Base-by-base conservation (phyloP, 2,329 filamentous ascomycete species). In the Sclerotinia glacialis region DNA sequence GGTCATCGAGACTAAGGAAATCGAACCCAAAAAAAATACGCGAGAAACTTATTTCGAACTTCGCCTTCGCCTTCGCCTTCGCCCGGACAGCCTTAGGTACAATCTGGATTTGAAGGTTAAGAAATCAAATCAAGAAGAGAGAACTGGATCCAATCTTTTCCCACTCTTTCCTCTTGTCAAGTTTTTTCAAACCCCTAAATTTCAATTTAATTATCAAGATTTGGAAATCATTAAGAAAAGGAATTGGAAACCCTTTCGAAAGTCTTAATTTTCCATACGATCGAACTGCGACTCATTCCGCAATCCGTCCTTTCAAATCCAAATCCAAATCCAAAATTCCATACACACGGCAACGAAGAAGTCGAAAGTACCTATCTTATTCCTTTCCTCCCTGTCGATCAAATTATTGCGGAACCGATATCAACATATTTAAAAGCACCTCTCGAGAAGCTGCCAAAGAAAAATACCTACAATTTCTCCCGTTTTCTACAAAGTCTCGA, bases 221-320 rank as follows among this genome's bases (percentile, higher is more conserved):
- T 14, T 44, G 16, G 23, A 21, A 46, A n/a, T 23, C 5, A 23
- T 12, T 12, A 12, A 18, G n/a, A 28, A 58, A 58, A 58, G 54
- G 23, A 44, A 44, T 44, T 44, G 54, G 23, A 28, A 31, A n/a
- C 21, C 40, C 54, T 58, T 44, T 28, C 23, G 14, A 40, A 58
- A 23, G 37, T 44, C 28, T 44, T 31, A 7, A 21, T 47, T 40
- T 50, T n/a, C 21, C 28, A 49, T 26, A 61, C 14, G 4, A 55
- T 26, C 42, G 21, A 50, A 65, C 44, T 65, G 63, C 53, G 63
- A 53, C 63, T 65, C 63, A 50, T 49, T 59, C 31, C 52, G 50
- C n/a, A 21, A 58, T 65, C 34, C 46, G 52, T 16, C 58, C 53
- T 44, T 65, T 50, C n/a, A 56, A 21, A 47, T n/a, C 28, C 31